A percentile compares a stretch with the other conserved stretches of the same genome.
Evolutionary conservation across 2,329 filamentous ascomycete species (phyloP).

Genomic region (Talaromyces marneffei): DNA sequence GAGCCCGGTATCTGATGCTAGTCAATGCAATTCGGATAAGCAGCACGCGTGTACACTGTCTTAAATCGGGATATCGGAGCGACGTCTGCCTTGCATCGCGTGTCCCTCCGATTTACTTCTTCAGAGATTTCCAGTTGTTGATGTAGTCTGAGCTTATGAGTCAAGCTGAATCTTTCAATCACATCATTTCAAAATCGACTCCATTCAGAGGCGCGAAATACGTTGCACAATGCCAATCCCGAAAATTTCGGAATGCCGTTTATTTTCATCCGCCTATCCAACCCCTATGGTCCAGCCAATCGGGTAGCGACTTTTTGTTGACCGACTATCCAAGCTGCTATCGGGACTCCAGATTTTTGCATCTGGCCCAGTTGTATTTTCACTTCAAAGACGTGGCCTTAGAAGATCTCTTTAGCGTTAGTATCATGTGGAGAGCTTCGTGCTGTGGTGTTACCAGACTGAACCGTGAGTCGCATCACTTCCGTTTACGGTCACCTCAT

Average conservation of each 20-base stretch:
- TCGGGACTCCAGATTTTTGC: constrained; percentile 1
- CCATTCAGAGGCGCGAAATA: background rate
- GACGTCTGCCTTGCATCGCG: background rate
- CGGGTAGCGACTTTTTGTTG: constrained; percentile 9
- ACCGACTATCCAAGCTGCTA: constrained; percentile 6
- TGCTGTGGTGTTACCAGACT: constrained; percentile 11
- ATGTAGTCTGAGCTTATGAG: background rate
- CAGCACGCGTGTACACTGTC: background rate
- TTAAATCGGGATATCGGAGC: background rate
- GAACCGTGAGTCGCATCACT: constrained; percentile 8
- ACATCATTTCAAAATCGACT: background rate
- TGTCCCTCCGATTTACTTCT: constrained; percentile 8
- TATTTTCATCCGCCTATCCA: background rate
- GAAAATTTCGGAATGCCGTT: constrained; percentile 2
- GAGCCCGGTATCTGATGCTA: background rate
- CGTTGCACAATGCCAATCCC: constrained; percentile 6
- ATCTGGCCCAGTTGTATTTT: constrained; percentile 5
- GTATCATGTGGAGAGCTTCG: constrained; percentile 7
- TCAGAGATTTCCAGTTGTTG: background rate
- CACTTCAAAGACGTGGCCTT: constrained; percentile 9
- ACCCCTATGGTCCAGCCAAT: background rate
- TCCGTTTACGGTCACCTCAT: constrained; percentile 6
- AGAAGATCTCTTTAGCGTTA: constrained; percentile 9
- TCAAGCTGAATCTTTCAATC: background rate
- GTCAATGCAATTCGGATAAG: background rate